phyloP scores from a whole-genome alignment of 345 rosid genomes.

The Eucalyptus curtisii region DNA sequence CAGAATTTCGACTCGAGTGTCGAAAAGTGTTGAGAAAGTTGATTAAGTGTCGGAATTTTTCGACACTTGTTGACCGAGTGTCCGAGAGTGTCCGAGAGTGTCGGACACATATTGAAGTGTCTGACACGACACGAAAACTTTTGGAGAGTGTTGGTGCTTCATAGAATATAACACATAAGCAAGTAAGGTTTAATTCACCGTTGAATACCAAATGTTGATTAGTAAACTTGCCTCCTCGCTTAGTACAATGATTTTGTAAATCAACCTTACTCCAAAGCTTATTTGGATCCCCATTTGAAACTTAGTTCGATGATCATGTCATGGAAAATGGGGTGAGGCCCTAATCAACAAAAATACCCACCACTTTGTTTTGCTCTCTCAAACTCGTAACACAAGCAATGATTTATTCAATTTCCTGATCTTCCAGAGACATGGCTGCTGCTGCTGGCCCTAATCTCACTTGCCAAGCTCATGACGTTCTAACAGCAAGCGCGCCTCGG shows the following conservation, averaged over 20 bases:
- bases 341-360: neutral
- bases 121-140: too few species aligned
- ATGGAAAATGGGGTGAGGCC: neutral
- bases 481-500: neutral
- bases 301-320: neutral
- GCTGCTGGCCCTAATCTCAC: neutral
- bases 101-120: too few species aligned
- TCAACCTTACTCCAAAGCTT: neutral
- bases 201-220: neutral
- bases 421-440: neutral
- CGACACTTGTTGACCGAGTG: too few species aligned
- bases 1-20: too few species aligned
- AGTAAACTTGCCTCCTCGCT: neutral
- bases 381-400: neutral
- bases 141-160: too few species aligned
- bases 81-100: too few species aligned
- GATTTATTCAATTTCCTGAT: neutral
- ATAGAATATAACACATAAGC: fast-evolving
- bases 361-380: neutral
- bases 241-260: neutral
- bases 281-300: neutral
- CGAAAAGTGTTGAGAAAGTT: too few species aligned
- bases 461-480: neutral
- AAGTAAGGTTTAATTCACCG: neutral
- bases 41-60: too few species aligned